These are phyloP conservation scores for Hericium erinaceus DNA, from an alignment of 768 basidiomycete genomes.

Conservation along the genomic window DNA sequence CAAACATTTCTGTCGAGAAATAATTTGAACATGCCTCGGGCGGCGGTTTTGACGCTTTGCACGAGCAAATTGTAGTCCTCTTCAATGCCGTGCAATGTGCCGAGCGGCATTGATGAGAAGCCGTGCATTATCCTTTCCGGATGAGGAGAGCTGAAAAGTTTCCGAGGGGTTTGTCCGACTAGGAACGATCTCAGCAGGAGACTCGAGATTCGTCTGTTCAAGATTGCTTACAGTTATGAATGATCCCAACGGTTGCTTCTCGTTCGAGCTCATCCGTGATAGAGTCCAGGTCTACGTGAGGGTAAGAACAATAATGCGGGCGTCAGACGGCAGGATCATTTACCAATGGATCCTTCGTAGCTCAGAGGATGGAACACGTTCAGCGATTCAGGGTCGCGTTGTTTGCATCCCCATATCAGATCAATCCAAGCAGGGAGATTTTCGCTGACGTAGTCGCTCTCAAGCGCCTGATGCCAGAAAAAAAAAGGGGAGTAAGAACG, in stretches of 20 bases:
- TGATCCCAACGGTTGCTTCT: conserved; percentile 89
- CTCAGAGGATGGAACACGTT: conserved; percentile 93
- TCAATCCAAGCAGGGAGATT: conserved; percentile 88
- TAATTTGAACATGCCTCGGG: conserved; percentile 36
- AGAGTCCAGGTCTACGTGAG: conserved; percentile 60
- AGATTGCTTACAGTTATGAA: conserved; percentile 73
- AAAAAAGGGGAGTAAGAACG: background rate
- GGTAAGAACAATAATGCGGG: background rate
- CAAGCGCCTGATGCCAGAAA: conserved; percentile 51
- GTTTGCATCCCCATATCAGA: conserved; percentile 84
- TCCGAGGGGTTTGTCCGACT: conserved; percentile 91
- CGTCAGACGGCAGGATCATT: no score
- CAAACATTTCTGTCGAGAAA: background rate
- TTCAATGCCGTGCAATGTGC: conserved; percentile 65
- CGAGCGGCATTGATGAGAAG: conserved; percentile 60
- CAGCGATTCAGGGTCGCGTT: conserved; percentile 63
- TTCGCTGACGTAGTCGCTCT: conserved; percentile 81
- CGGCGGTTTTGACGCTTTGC: conserved; percentile 40
- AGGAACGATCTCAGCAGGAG: background rate
- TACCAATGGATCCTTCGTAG: conserved; percentile 84
- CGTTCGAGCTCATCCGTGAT: conserved; percentile 83
- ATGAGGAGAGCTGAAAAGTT: conserved; percentile 72
- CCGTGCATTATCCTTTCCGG: conserved; percentile 68
- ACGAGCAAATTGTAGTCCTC: conserved; percentile 70
- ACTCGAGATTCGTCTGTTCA: no score